Base-by-base conservation (phyloP, 176 grass and related monocot genomes). In the Secale cereale region DNA sequence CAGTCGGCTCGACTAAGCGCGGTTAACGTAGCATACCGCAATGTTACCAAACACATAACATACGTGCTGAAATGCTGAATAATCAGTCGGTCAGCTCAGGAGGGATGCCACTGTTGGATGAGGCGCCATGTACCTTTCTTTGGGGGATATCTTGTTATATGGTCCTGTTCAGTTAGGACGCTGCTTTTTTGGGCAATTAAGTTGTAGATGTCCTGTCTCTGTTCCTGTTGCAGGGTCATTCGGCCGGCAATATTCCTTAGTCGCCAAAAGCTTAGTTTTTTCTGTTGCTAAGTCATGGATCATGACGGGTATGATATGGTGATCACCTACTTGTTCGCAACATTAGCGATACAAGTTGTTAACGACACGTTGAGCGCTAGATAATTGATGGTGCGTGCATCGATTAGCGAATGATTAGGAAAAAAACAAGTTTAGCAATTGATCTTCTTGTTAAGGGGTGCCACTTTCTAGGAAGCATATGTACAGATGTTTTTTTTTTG, bases 141-240 rank as follows among this genome's bases (percentile, higher is more conserved):
- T 80, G 59, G 60, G 74, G 69, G 46, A 68, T 83, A 79, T 67
- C 40, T 13, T 87, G 66, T 59, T 79, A 75, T 79, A 75, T 63
- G 46, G 57, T 76, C 75, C 8, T 83, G 67, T 87, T 90, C 31
- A 88, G 72, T 40, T 68, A 54, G 78, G 87, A 67, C 59, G 70
- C 1, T 80, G 43, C 59, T 60, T 60, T 60, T 60, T 10, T 0
- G 59, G n/a, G 59, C 59, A 60, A 4, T 85, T 87, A 59, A 86
- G 78, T 59, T 76, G 84, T 52, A 46, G 76, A 0, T 83, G 46
- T 25, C 75, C 60, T 87, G 75, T 90, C 66, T 6, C 25, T 89
- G 30, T 78, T 83, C 65, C 56, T 86, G 79, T 31, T 82, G 70
- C 27, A 70, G 8, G 68, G 45, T 23, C 74, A 78, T 64, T 75